Base-by-base conservation (phyloP, 768 basidiomycete species). In the Mycena maculata region DNA sequence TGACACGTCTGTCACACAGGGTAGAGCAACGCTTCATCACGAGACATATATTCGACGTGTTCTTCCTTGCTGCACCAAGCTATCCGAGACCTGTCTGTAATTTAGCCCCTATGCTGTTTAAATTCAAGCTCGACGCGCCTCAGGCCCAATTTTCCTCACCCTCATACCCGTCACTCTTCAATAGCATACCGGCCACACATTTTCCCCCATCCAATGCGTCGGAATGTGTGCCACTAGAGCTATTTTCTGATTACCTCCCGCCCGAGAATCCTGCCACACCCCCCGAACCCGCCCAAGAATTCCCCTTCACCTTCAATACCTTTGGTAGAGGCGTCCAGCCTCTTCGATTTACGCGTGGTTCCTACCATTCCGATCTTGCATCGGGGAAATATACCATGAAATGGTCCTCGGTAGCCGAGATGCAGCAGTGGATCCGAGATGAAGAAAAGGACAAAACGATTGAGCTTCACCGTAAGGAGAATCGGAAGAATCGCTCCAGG, bases 391-490 rank as follows among this genome's bases (percentile, higher is more conserved):
- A 48, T 27, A 23, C 47, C 10, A 25, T 48, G 47, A 48, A 48
- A 48, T 48, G 36, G 54, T 13, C 36, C 23, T 55, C 58, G 12
- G 20, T 33, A 8, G 42, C 41, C 31, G 56, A 45, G 30, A 45
- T 58, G 56, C 42, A 47, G 15, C n/a, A 31, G 56, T 60, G 47
- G 58, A 49, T 60, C 18, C 45, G 42, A 22, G 25, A 25, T 1
- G 54, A 55, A 33, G 45, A 60, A 22, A 27, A 28, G 9, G 45
- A 30, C 18, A 60, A 60, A 13, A 60, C 47, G 0, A 60, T 60
- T n/a, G 45, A 60, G 36, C 47, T 60, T 39, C 47, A 38, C 45
- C 47, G 22, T 15, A 60, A 60, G n/a, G 59, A 60, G 48, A 22
- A 48, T 9, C 47, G 58, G 33, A 48, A 36, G 28, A 60, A 60